A percentile compares a stretch with the other conserved stretches of the same genome.
These are phyloP conservation scores for Lentinus polychrous DNA, from an alignment of 1,284 basidiomycete species.

Conservation along the genomic window DNA sequence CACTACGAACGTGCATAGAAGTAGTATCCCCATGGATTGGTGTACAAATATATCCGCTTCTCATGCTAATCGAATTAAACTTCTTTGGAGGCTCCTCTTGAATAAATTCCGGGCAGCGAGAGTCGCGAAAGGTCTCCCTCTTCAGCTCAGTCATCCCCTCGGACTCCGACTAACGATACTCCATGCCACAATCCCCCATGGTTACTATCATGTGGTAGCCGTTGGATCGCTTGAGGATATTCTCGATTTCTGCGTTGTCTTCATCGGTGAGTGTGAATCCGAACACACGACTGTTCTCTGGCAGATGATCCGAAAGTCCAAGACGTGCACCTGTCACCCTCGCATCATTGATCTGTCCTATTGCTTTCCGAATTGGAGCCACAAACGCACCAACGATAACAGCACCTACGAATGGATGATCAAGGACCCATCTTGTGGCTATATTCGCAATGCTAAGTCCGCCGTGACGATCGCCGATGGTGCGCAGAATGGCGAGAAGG, in stretches of 20 bases:
- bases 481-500: conserved; percentile 49
- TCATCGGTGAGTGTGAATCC: conserved; percentile 46
- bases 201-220: conserved; percentile 53
- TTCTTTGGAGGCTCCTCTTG: background rate
- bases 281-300: conserved; percentile 63
- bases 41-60: background rate
- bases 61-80: background rate
- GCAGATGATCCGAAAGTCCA: conserved; percentile 67
- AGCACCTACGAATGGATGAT: conserved; percentile 71
- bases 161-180: conserved; percentile 45
- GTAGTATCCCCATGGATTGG: background rate
- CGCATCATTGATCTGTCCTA: background rate
- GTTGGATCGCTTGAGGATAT: conserved; percentile 51
- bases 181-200: conserved; percentile 77
- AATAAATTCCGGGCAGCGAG: background rate
- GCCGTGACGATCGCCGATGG: conserved; percentile 59
- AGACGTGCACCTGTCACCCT: conserved; percentile 52
- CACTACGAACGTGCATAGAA: background rate
- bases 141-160: too few relatives aligned
- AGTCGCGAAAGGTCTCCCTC: background rate
- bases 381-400: conserved; percentile 61
- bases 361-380: background rate
- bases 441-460: conserved; percentile 71
- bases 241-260: conserved; percentile 57
- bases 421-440: conserved; percentile 75